phyloP scores from a whole-genome alignment of 2,329 filamentous ascomycete genomes.

The Claviceps purpurea region DNA sequence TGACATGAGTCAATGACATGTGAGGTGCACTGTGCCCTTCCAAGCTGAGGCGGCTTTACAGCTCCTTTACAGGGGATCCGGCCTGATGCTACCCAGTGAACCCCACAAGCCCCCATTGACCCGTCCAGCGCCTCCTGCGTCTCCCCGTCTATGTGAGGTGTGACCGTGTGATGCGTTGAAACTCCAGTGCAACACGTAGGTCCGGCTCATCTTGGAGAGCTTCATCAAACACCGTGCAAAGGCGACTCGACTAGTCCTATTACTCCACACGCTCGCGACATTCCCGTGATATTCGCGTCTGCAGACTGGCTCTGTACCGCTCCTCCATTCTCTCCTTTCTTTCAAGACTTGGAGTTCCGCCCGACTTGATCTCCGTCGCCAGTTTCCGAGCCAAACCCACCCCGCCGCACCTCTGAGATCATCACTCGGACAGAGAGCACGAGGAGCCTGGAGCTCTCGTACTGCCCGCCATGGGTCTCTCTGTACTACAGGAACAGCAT shows the following conservation, averaged over 20 bases:
- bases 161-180: too few species aligned
- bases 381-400: not conserved
- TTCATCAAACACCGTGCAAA: not conserved
- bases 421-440: not conserved
- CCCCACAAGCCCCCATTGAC: not conserved
- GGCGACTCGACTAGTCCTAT: not conserved
- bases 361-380: not conserved
- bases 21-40: not conserved
- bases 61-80: not conserved
- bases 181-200: not conserved
- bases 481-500: constrained; percentile 73
- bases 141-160: not conserved
- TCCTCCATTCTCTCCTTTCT: not conserved
- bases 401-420: not conserved
- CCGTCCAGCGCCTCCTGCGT: not conserved
- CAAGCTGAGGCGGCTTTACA: not conserved
- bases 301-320: constrained; percentile 1
- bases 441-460: constrained; percentile 7
- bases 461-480: constrained; percentile 59
- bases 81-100: not conserved
- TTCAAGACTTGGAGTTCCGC: not conserved
- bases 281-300: not conserved
- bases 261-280: not conserved
- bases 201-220: not conserved
- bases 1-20: too few species aligned